Evolutionary conservation across 1,284 basidiomycete species (phyloP), one percentile per base, ranked within the genome.

Genomic region (Rhodotorula sp.): DNA sequence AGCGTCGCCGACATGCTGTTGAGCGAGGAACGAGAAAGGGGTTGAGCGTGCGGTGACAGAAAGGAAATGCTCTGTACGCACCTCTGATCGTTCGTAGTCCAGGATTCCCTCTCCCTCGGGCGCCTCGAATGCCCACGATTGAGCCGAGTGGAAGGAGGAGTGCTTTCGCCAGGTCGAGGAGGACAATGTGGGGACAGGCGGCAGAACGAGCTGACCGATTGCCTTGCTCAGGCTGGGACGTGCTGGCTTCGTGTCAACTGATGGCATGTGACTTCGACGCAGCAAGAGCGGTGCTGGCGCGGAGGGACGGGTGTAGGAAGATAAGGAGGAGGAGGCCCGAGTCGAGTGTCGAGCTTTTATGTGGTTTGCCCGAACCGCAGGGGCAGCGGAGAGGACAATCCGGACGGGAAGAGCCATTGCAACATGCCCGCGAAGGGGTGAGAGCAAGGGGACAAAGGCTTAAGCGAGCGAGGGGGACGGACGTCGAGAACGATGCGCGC

Each of bases 1-100:
- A 8, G 68, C 68, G n/a, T 69, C 68, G 20, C 68, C 68, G 30
- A 69, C 60, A 26, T 65, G 64, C 60, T 69, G 52, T 37, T 16
- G 7, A 31, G n/a, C 4, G 11, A 10, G 9, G 48, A 30, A 13
- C 7, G n/a, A 18, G n/a, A 24, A 40, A 48, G 6, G 7, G 4
- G 24, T 8, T 55, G 30, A 37, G 16, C 20, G 34, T 6, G 31
- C 30, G 34, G 24, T n/a, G 24, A 40, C 30, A 5, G 22, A 20
- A 1, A 31, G 18, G 22, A 15, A 16, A n/a, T 0, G 1, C 7
- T 26, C 20, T 1, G 16, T 2, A 10, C 56, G 50, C 46, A 63
- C 65, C 65, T 68, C 67, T 8, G 63, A 37, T 18, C 67, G 51
- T 53, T 68, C 67, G 30, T 68, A 68, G 51, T 68, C 67, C 6